Conservation (phyloP, 495 filamentous ascomycete genomes). For the Penicillium turbatum region DNA sequence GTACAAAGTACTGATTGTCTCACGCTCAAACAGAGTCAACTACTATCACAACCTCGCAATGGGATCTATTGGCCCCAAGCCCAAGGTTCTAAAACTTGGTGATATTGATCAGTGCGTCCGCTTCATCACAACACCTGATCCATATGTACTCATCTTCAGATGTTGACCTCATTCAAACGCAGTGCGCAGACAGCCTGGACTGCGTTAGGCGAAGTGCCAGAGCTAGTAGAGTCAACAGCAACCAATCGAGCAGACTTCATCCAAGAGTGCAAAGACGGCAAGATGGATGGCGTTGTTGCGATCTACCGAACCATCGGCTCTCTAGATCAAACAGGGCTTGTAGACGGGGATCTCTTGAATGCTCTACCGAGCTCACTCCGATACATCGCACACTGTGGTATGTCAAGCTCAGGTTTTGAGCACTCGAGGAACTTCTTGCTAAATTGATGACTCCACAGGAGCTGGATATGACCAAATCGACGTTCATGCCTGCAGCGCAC, state of each 20-base stretch:
- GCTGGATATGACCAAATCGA: constrained; percentile 82
- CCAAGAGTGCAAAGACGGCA: constrained; percentile 63
- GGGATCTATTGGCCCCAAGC: constrained; percentile 28
- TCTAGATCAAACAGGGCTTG: constrained; percentile 58
- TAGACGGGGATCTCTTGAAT: constrained; percentile 63
- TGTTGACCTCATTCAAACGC: neutral
- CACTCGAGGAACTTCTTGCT: neutral
- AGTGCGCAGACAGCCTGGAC: constrained; percentile 39
- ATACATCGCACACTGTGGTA: constrained; percentile 55
- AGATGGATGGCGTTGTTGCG: constrained; percentile 61
- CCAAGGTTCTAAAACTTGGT: constrained; percentile 55
- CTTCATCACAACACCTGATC: neutral
- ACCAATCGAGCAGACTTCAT: constrained; percentile 66
- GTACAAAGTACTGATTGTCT: neutral
- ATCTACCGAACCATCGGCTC: constrained; percentile 77
- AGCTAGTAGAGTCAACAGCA: constrained; percentile 45
- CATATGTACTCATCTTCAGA: neutral
- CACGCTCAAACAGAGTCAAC: neutral
- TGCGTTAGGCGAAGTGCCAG: constrained; percentile 46
- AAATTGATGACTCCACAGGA: constrained; percentile 31
- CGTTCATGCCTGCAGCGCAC: constrained; percentile 62
- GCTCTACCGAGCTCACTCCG: constrained; percentile 51
- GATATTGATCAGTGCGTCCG: constrained; percentile 32
- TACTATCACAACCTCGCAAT: constrained; percentile 5
- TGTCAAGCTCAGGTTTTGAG: neutral